These are phyloP conservation scores for Lizonia empirigonia DNA, from an alignment of 2,329 filamentous ascomycete species.

Conservation along the genomic window DNA sequence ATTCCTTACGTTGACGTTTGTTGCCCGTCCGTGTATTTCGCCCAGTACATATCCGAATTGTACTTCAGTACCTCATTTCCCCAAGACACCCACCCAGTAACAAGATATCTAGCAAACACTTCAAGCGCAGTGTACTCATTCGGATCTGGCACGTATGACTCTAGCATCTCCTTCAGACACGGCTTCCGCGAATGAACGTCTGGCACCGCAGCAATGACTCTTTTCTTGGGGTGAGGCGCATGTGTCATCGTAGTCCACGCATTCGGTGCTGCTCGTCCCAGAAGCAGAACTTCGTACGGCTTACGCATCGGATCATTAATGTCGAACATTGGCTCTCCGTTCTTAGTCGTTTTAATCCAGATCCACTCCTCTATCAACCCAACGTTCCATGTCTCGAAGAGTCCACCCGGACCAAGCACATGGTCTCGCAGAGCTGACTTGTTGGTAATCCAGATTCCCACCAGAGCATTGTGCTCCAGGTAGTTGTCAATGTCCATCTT, in stretches of 20 bases:
- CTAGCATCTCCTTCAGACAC: constrained; percentile 67
- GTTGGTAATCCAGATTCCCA: constrained; percentile 81
- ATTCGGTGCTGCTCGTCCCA: constrained; percentile 55
- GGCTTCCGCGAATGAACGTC: constrained; percentile 82
- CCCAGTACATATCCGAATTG: constrained; percentile 64
- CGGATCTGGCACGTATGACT: constrained; percentile 56
- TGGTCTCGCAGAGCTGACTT: constrained; percentile 62
- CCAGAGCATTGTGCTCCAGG: constrained; percentile 51
- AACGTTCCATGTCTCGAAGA: constrained; percentile 72
- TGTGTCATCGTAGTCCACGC: constrained; percentile 28
- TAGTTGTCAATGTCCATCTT: constrained; percentile 55
- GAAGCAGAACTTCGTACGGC: constrained; percentile 75
- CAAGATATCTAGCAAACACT: constrained; percentile 75
- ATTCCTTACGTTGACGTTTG: not conserved
- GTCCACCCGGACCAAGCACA: constrained; percentile 60
- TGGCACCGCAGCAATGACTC: constrained; percentile 71
- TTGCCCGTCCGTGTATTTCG: not conserved
- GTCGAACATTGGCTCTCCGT: constrained; percentile 68
- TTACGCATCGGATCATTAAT: constrained; percentile 70
- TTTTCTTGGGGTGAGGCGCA: constrained; percentile 50
- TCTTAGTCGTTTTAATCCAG: constrained; percentile 74
- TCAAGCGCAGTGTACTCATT: constrained; percentile 67
- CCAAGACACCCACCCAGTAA: constrained; percentile 79
- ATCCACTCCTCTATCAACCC: constrained; percentile 72
- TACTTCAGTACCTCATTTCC: constrained; percentile 75